Evolutionary conservation across 1,284 basidiomycete species (phyloP).

Genomic region (Tilletia caries): DNA sequence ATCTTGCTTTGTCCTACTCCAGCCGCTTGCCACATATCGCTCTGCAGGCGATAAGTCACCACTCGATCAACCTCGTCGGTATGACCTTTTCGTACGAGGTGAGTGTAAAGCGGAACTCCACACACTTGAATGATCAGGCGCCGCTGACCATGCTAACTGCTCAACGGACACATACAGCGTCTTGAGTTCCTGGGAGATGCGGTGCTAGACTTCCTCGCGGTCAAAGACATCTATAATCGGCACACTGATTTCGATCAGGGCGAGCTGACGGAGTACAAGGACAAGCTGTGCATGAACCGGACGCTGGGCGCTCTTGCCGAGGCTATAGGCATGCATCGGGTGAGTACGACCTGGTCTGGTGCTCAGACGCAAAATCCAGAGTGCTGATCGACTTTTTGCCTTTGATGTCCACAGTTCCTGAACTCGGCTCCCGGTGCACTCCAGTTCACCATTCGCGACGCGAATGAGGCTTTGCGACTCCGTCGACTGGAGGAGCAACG

Average conservation of each 20-base stretch:
- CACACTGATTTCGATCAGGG: conserved; percentile 24
- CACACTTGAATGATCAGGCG: too few relatives aligned
- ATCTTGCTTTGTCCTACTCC: too few relatives aligned
- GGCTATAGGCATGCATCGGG: background rate
- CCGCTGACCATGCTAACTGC: too few relatives aligned
- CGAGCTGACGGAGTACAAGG: conserved; percentile 8
- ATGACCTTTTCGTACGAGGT: conserved; percentile 28
- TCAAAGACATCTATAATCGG: conserved; percentile 6
- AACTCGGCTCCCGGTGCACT: background rate
- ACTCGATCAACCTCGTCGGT: conserved; percentile 22
- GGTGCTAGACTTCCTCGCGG: conserved; percentile 32
- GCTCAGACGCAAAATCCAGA: too few relatives aligned
- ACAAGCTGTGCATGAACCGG: background rate
- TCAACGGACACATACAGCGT: conserved; percentile 24
- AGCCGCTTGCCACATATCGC: conserved; percentile 32
- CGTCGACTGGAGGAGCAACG: background rate
- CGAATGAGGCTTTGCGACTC: background rate
- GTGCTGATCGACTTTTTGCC: too few relatives aligned
- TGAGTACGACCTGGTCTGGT: too few relatives aligned
- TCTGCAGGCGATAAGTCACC: conserved; percentile 37
- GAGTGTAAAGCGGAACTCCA: background rate
- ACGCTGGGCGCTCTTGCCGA: conserved; percentile 8
- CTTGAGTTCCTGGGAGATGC: conserved; percentile 45
- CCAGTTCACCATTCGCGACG: background rate
- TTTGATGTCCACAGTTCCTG: background rate